Conservation (phyloP, 257 asterid species). For the Primulina tabacum region DNA sequence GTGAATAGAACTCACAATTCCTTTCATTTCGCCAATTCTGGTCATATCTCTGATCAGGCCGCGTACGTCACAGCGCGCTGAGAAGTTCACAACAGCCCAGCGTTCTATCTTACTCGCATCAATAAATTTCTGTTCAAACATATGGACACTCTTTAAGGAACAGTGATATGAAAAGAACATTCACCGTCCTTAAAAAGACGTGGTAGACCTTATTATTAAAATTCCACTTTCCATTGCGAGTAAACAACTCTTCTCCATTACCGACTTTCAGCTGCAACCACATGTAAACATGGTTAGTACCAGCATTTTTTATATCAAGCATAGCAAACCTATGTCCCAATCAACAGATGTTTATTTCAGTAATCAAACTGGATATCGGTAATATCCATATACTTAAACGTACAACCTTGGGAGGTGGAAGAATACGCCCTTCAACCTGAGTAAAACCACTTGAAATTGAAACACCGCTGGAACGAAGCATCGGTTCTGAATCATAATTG, state of each 20-base stretch:
- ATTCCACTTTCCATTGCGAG: constrained; percentile 89
- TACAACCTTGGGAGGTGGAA: constrained; percentile 75
- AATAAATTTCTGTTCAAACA: constrained; percentile 51
- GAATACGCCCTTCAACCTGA: constrained; percentile 81
- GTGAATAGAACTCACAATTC: constrained; percentile 55
- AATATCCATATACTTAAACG: not conserved
- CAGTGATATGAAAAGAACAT: not conserved
- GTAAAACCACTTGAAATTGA: constrained; percentile 58
- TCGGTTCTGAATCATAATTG: constrained; percentile 73
- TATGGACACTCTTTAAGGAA: not conserved
- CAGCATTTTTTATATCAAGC: not conserved
- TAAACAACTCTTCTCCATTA: constrained; percentile 71
- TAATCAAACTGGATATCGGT: constrained; percentile 1
- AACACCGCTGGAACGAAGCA: constrained; percentile 74
- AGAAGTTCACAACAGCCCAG: constrained; percentile 91
- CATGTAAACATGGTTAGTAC: constrained; percentile 13
- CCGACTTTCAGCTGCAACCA: constrained; percentile 73
- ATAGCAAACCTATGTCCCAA: constrained; percentile 1
- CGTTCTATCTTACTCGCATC: constrained; percentile 63
- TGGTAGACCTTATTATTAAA: constrained; percentile 69
- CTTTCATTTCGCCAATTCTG: constrained; percentile 68
- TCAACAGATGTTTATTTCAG: not conserved
- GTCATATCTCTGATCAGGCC: constrained; percentile 56
- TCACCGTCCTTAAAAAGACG: constrained; percentile 10
- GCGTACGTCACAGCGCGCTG: constrained; percentile 73